Conservation (phyloP, 2,329 filamentous ascomycete genomes). For the Fusarium luffae region DNA sequence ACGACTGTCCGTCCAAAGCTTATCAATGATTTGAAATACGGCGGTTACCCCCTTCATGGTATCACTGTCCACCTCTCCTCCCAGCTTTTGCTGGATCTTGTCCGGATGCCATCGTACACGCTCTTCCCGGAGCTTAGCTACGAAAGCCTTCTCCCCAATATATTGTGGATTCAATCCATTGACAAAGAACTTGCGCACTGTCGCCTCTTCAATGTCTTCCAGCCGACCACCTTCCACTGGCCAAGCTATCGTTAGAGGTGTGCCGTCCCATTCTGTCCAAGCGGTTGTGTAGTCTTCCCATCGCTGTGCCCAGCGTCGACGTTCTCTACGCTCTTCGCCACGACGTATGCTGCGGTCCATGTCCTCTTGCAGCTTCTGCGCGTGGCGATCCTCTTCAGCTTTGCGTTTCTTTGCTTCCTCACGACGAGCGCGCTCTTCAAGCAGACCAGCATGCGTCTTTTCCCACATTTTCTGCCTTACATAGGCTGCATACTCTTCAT, state of each 20-base stretch:
- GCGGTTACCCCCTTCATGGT: slow-evolving; percentile 85
- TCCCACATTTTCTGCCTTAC: slow-evolving; percentile 96
- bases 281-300: slow-evolving; percentile 73
- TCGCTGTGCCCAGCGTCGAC: slow-evolving; percentile 64
- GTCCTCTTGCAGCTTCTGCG: slow-evolving; percentile 66
- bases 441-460: slow-evolving; percentile 84
- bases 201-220: slow-evolving; percentile 66
- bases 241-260: slow-evolving; percentile 69
- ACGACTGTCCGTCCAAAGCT: slow-evolving; percentile 76
- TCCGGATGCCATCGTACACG: slow-evolving; percentile 96
- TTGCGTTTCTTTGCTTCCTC: slow-evolving; percentile 64
- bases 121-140: slow-evolving; percentile 77
- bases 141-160: slow-evolving; percentile 58
- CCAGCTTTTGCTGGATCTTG: slow-evolving; percentile 92
- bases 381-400: slow-evolving; percentile 62
- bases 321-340: slow-evolving; percentile 71
- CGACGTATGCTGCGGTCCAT: slow-evolving; percentile 76
- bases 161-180: slow-evolving; percentile 56
- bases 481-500: slow-evolving; percentile 90
- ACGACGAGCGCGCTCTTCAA: slow-evolving; percentile 77
- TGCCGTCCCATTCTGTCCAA: slow-evolving; percentile 70
- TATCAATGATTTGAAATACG: slow-evolving; percentile 91
- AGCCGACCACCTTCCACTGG: slow-evolving; percentile 71
- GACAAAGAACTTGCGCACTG: slow-evolving; percentile 77
- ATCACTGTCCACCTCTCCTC: slow-evolving; percentile 74